Evolutionary conservation across 108 stramenopile genomes (phyloP), one percentile per base, ranked within the genome.

Genomic region (Discostella stelligeroides): DNA sequence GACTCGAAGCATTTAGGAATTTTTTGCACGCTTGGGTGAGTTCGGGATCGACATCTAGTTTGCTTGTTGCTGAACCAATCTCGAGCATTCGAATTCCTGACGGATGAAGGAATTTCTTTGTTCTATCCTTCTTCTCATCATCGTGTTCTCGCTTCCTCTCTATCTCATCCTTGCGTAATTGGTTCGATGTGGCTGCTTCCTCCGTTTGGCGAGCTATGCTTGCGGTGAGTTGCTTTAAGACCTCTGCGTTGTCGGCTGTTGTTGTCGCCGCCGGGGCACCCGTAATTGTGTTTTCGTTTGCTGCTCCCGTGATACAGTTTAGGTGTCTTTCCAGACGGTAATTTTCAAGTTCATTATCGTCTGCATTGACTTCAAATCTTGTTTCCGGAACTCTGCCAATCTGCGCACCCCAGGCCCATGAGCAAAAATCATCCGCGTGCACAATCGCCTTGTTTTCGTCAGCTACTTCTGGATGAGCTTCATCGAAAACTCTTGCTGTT

Each of bases 401-500:
- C 21, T n/a, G 15, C 7, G 23, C 48, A 13, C 48, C 48, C 4
- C 23, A n/a, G n/a, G n/a, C n/a, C n/a, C n/a, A n/a, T n/a, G n/a
- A n/a, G n/a, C n/a, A n/a, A n/a, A n/a, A n/a, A n/a, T n/a, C n/a
- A n/a, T n/a, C n/a, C n/a, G n/a, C n/a, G n/a, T n/a, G n/a, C n/a
- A n/a, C n/a, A n/a, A 49, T 23, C 18, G 48, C 48, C 17, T n/a
- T 13, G 0, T 23, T 13, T 7, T 49, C 17, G 15, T 49, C 48
- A 6, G 15, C 15, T 49, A 6, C 48, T 49, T 13, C 48, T 13
- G 21, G 7, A 7, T 18, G 18, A n/a, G 18, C 48, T n/a, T 7
- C 48, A 1, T 49, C 48, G 9, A 49, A 49, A 49, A 23, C 48
- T 18, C 48, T 49, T 49, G 48, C 48, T 49, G 48, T n/a, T n/a